These are phyloP conservation scores for Pseudotsuga menziesii DNA, from an alignment of 75 land plant genomes.

Conservation along the genomic window DNA sequence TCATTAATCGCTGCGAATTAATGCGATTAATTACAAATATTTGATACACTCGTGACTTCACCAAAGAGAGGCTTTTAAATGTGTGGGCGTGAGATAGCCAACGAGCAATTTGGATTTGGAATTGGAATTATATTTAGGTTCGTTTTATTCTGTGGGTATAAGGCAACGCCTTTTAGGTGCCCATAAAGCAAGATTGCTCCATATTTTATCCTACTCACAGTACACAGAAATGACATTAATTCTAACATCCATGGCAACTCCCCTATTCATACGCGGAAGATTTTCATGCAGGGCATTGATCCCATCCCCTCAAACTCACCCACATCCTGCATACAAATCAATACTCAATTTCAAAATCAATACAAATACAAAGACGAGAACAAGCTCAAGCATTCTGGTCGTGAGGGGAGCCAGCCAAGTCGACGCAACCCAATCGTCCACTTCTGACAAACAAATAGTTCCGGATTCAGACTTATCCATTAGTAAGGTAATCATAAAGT, in stretches of 20 bases:
- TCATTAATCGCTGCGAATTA: no score
- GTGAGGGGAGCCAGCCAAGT: conserved; percentile 10
- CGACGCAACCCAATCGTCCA: conserved; percentile 5
- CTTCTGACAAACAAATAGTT: neutral
- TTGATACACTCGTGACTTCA: no score
- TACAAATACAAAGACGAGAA: neutral
- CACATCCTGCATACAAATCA: neutral
- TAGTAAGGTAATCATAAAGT: neutral
- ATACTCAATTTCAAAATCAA: neutral
- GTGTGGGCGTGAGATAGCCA: neutral
- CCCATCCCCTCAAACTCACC: neutral
- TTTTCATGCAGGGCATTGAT: neutral
- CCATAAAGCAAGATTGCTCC: neutral
- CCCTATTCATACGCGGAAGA: neutral
- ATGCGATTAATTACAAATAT: no score
- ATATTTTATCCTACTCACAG: neutral
- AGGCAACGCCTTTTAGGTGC: neutral
- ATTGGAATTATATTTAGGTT: neutral
- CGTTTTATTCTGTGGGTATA: neutral
- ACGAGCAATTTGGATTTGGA: neutral
- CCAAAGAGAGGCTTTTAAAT: neutral
- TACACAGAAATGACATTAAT: neutral
- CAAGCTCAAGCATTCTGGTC: neutral
- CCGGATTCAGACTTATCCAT: conserved; percentile 6
- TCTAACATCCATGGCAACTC: neutral